Conservation (phyloP, 2,329 filamentous ascomycete species). For the Fusarium torreyae region DNA sequence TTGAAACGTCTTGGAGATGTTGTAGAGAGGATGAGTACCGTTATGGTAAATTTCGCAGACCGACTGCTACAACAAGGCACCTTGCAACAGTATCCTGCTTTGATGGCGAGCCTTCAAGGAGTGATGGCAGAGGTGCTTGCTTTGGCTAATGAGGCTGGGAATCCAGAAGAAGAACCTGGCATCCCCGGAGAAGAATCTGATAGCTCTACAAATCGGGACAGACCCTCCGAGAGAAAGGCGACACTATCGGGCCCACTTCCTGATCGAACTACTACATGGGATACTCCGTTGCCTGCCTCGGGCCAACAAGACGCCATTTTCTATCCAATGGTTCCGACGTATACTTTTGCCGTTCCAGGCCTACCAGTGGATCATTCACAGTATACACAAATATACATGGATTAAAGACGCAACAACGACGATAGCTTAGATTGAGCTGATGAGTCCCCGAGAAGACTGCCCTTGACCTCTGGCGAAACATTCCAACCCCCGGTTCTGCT, state of each 20-base stretch:
- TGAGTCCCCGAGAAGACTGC: too few species aligned
- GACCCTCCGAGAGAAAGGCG: neutral
- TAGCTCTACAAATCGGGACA: neutral
- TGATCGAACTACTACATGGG: too few species aligned
- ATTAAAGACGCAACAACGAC: too few species aligned
- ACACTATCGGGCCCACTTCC: neutral
- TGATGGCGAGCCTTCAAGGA: neutral
- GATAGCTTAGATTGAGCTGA: too few species aligned
- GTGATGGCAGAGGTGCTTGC: neutral
- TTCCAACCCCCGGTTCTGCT: too few species aligned
- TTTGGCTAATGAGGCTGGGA: conserved; percentile 5
- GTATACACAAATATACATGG: too few species aligned
- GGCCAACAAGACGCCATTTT: neutral
- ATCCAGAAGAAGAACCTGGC: neutral
- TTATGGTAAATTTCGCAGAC: conserved; percentile 1
- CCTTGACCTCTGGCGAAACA: too few species aligned
- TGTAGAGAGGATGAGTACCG: conserved; percentile 12
- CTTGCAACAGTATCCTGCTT: neutral
- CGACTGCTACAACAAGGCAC: neutral
- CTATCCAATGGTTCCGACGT: neutral
- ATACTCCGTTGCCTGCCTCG: too few species aligned
- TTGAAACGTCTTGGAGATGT: conserved; percentile 2
- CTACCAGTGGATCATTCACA: neutral
- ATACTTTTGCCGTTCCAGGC: neutral
- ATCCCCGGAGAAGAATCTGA: neutral